phyloP scores from a whole-genome alignment of 2,329 filamentous ascomycete species.

The Claviceps humidiphila region DNA sequence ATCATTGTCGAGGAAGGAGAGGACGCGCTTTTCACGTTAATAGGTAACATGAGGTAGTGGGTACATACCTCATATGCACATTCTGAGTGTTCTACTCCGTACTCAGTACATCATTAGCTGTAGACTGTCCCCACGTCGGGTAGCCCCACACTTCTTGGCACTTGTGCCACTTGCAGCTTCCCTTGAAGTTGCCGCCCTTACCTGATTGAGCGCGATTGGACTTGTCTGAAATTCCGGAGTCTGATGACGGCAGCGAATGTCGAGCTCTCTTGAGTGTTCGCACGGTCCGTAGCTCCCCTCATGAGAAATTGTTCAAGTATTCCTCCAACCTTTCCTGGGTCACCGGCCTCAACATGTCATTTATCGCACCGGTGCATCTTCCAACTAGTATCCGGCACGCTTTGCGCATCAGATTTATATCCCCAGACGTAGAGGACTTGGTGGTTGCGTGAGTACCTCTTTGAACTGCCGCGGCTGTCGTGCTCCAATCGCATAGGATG shows the following conservation, averaged over 20 bases:
- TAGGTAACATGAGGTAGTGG: neutral
- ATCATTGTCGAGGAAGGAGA: neutral
- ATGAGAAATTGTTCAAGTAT: conserved; percentile 8
- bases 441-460: conserved; percentile 61
- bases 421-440: conserved; percentile 63
- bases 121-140: neutral
- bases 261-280: conserved; percentile 10
- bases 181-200: neutral
- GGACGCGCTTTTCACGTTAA: neutral
- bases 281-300: conserved; percentile 13
- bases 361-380: conserved; percentile 83
- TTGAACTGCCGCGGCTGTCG: neutral
- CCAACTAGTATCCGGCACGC: conserved; percentile 88
- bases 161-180: neutral
- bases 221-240: neutral
- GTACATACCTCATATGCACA: no score
- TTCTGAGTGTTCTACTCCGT: no score
- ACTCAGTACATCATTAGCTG: no score
- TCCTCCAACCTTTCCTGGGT: neutral
- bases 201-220: neutral
- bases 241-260: conserved; percentile 6
- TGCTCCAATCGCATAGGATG: neutral
- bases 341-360: conserved; percentile 53
- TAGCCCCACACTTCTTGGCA: neutral
- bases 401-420: conserved; percentile 64